phyloP scores from a whole-genome alignment of 2,329 filamentous ascomycete genomes.

The Drechslerella coelobrocha region DNA sequence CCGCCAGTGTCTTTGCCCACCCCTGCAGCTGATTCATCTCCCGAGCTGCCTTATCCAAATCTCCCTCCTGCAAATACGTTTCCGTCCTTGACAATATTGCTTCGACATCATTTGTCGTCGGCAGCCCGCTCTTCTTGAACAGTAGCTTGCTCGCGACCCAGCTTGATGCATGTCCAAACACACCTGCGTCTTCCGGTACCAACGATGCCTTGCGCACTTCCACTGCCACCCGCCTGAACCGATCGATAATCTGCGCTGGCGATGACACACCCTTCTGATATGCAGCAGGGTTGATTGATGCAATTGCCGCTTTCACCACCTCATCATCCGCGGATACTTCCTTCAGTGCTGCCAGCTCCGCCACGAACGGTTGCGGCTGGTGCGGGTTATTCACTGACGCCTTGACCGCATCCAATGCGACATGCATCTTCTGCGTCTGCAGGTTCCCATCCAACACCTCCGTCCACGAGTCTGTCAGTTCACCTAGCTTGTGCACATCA shows the following conservation, averaged over 20 bases:
- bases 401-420: constrained; percentile 91
- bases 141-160: constrained; percentile 89
- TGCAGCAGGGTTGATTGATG: constrained; percentile 90
- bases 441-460: constrained; percentile 87
- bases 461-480: constrained; percentile 87
- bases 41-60: constrained; percentile 85
- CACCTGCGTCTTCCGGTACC: constrained; percentile 89
- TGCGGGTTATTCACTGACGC: constrained; percentile 77
- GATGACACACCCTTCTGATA: constrained; percentile 92
- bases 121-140: constrained; percentile 90
- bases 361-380: constrained; percentile 82
- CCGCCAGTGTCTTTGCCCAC: constrained; percentile 93
- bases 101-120: constrained; percentile 87
- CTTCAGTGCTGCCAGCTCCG: constrained; percentile 91
- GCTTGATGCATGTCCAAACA: constrained; percentile 91
- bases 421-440: constrained; percentile 92
- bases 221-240: constrained; percentile 87
- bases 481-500: constrained; percentile 82
- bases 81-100: constrained; percentile 89
- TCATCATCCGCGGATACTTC: constrained; percentile 84
- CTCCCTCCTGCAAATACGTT: constrained; percentile 87
- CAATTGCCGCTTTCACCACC: constrained; percentile 89
- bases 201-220: constrained; percentile 95
- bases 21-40: constrained; percentile 93
- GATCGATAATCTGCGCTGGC: constrained; percentile 84